Conservation (phyloP, 129 eudicot genomes). For the Glebionis coronaria region DNA sequence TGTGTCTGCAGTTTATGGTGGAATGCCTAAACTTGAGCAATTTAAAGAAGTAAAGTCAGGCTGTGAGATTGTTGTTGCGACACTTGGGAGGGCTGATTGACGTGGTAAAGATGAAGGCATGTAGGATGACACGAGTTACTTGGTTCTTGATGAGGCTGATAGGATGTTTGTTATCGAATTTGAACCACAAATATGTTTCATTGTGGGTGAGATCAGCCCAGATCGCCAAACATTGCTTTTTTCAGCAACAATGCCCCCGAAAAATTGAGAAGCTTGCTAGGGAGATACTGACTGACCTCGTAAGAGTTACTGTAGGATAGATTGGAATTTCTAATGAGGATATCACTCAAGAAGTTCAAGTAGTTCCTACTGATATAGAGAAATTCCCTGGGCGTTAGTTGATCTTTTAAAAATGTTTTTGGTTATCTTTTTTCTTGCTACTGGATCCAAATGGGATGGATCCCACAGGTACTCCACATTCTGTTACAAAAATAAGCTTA, state of each 20-base stretch:
- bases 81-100: constrained; percentile 97
- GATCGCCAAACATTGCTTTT: no score
- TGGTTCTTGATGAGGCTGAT: constrained; percentile 99
- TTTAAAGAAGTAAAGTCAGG: constrained; percentile 96
- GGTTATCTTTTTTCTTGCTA: no score
- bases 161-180: constrained; percentile 96
- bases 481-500: no score
- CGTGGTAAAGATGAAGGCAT: constrained; percentile 86
- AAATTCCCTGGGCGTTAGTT: constrained; percentile 86
- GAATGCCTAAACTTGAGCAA: no score
- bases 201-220: no score
- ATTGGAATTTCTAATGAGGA: constrained; percentile 96
- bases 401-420: no score
- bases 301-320: constrained; percentile 92
- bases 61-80: constrained; percentile 88
- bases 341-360: constrained; percentile 89
- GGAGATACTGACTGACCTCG: constrained; percentile 85
- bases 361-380: constrained; percentile 73
- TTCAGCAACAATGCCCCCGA: no score
- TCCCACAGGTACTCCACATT: no score
- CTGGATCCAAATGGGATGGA: no score
- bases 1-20: constrained; percentile 97
- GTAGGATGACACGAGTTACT: constrained; percentile 76
- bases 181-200: no score
- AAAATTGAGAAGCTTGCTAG: constrained; percentile 94